phyloP scores from a whole-genome alignment of 2,329 filamentous ascomycete genomes.

The Sarocladium brachiariae region DNA sequence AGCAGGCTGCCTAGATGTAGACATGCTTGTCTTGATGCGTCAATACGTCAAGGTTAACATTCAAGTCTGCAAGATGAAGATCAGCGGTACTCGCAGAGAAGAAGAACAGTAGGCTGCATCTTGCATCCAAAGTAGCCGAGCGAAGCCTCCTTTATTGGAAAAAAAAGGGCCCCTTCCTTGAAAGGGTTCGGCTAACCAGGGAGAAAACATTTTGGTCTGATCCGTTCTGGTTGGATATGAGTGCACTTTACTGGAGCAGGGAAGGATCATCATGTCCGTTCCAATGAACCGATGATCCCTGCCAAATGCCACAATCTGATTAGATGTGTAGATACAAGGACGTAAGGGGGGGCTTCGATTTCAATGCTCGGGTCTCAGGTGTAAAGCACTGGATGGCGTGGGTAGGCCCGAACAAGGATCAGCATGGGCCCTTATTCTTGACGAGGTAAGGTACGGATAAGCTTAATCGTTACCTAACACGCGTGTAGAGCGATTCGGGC shows the following conservation, averaged over 20 bases:
- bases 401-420: neutral
- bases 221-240: neutral
- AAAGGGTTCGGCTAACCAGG: too few relatives aligned
- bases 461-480: neutral
- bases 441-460: neutral
- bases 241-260: neutral
- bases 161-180: too few relatives aligned
- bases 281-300: neutral
- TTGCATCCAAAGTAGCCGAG: too few relatives aligned
- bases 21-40: neutral
- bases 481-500: too few relatives aligned
- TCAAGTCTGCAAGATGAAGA: neutral
- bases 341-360: neutral
- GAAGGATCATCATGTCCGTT: neutral
- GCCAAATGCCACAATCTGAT: neutral
- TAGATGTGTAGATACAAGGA: neutral
- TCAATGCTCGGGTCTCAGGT: neutral
- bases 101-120: neutral
- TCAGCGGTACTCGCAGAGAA: neutral
- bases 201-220: too few relatives aligned
- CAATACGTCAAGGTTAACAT: neutral
- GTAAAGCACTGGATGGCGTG: neutral
- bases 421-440: neutral
- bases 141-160: too few relatives aligned
- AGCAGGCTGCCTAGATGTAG: neutral